Evolutionary conservation across 2,329 filamentous ascomycete genomes (phyloP).

Genomic region (Nothophaeocryptopus gaeumannii): DNA sequence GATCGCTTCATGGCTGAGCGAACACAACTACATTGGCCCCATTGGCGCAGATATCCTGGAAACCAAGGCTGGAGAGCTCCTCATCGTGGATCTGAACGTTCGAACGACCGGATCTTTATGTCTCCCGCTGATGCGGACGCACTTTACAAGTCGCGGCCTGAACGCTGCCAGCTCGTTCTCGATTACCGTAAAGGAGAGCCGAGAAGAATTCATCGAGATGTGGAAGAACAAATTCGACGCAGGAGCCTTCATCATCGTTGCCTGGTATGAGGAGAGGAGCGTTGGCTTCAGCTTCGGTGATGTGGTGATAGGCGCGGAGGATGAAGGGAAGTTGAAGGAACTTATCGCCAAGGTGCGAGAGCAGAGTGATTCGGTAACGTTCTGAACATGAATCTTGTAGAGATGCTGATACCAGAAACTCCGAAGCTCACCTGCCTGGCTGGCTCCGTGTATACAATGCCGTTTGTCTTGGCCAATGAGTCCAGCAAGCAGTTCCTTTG

Average conservation of each 20-base stretch:
- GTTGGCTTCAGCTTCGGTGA: slow-evolving; percentile 3
- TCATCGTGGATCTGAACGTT: slow-evolving; percentile 10
- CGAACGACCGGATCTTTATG: slow-evolving; percentile 8
- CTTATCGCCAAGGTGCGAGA: slow-evolving; percentile 2
- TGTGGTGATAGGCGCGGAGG: slow-evolving; percentile 5
- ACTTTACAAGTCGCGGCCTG: slow-evolving; percentile 8
- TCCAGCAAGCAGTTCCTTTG: too few relatives aligned
- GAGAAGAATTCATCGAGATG: slow-evolving; percentile 3
- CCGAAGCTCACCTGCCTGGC: too few relatives aligned
- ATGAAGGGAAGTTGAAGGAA: background rate
- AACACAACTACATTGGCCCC: slow-evolving; percentile 7
- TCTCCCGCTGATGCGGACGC: slow-evolving; percentile 6
- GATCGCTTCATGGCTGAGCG: slow-evolving; percentile 4
- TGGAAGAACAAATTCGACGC: slow-evolving; percentile 1
- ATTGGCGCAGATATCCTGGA: slow-evolving; percentile 9
- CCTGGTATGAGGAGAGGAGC: slow-evolving; percentile 8
- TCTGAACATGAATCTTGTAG: background rate
- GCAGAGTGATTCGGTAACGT: slow-evolving; percentile 5
- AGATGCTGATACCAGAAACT: too few relatives aligned
- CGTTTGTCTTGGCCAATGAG: too few relatives aligned
- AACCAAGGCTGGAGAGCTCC: background rate
- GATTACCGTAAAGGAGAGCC: slow-evolving; percentile 4
- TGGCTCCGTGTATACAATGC: too few relatives aligned
- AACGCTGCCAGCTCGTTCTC: slow-evolving; percentile 9
- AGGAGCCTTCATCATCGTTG: slow-evolving; percentile 7